Base-by-base conservation (phyloP, 164 flowering plant species). In the Warburgia ugandensis region DNA sequence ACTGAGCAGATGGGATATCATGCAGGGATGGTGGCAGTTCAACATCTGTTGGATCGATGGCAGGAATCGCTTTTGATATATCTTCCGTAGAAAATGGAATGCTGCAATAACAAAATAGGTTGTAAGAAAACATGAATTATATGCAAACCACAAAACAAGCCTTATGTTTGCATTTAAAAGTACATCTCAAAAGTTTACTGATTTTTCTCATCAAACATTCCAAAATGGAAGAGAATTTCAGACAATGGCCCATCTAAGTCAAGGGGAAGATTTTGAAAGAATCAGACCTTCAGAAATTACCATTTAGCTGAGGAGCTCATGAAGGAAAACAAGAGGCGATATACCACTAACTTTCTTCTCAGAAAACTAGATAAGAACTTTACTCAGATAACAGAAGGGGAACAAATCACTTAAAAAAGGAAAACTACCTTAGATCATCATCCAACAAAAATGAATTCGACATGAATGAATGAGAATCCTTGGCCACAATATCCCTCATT, bases 1-100 rank as follows among this genome's bases (percentile, higher is more conserved):
- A 78, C 60, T 74, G 81, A 4, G 69, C 82, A 50, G 85, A 77
- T 35, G 91, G 68, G 56, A 69, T 59, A 28, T 84, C 91, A 10
- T 77, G 68, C 48, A 79, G 45, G 32, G 66, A 67, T 5, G 66
- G 42, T 0, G 99, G 94, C 1, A 71, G 64, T 26, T 85, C 91
- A 19, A 80, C 63, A 50, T 68, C 81, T 26, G 81, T 59, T 13
- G 89, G 94, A 56, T 84, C 91, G 23, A 77, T 64, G 1, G 59
- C 73, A 5, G 95, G 95, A 49, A 92, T 80, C 6, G 95, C 95
- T 73, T 73, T 77, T n/a, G 83, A 86, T 45, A 92, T 80, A 54
- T 92, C 99, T 60, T 92, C 99, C 0, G 91, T 80, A 17, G 91
- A 88, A 65, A 92, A 92, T 1, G 99, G 95, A 54, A 92, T 88